Base-by-base conservation (phyloP, 345 rosid genomes). In the Rhizophora mangle region DNA sequence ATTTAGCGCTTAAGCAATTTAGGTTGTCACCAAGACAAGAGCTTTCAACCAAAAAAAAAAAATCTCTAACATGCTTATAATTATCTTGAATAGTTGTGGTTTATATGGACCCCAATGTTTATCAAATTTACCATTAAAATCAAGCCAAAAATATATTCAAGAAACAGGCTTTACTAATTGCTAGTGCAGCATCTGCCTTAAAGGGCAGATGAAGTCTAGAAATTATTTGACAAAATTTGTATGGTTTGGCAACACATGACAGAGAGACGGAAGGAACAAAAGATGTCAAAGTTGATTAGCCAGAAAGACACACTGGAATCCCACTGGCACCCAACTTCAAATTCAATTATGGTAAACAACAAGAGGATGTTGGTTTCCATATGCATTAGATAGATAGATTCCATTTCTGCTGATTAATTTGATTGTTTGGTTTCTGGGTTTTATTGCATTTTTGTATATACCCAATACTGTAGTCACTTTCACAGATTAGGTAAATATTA, bases 1-100 rank as follows among this genome's bases (percentile, higher is more conserved):
- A 59, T 87, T 90, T 90, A 73, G 86, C 87, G 96, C 85, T 85
- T 75, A 93, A 89, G 96, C 88, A 87, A 89, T 43, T 82, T 54
- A 39, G 71, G 57, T 78, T 67, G 30, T 20, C 72, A 79, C 76
- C 49, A 43, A 72, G 67, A 60, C 68, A 68, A 72, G 63, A 74
- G 74, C 79, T 78, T 83, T 75, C 72, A 47, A 21, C 29, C 13
- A 24, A 43, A 56, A 29, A 53, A 30, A 43, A 56, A 29, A 53
- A 15, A 65, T 43, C 49, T 43, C 49, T 13, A 43, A 43, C 49
- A 0, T 68, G 34, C 55, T 68, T 34, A n/a, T 57, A 26, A 58
- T 13, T 68, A 27, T 68, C 63, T 57, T 19, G 62, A 53, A 66
- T 16, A 8, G 18, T 43, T 11, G 49, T 43, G 18, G 19, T 43